Conservation (phyloP, 331 rosid species). For the Arachis monticola region DNA sequence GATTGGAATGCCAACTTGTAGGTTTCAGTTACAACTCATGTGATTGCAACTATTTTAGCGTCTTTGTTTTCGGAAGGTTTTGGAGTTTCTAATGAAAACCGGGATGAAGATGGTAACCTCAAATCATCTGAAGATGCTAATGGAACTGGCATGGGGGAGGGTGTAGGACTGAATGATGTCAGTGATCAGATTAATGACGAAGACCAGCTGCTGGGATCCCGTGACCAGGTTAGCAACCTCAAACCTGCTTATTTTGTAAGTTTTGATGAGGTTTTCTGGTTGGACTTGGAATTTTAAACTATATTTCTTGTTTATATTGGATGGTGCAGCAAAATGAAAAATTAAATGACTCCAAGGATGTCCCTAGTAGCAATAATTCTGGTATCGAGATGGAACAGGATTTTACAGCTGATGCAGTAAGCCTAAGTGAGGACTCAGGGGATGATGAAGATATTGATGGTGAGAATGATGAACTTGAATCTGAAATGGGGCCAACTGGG, state of each 20-base stretch:
- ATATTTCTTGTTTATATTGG: slow-evolving; percentile 14
- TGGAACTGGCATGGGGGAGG: slow-evolving; percentile 97
- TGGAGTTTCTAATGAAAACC: slow-evolving; percentile 64
- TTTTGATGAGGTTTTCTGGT: neutral
- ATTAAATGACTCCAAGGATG: slow-evolving; percentile 59
- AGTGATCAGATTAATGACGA: slow-evolving; percentile 90
- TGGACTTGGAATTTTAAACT: neutral
- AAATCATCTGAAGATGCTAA: slow-evolving; percentile 58
- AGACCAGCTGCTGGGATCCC: slow-evolving; percentile 82
- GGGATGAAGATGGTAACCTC: slow-evolving; percentile 53
- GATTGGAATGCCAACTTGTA: slow-evolving; percentile 43
- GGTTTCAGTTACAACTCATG: slow-evolving; percentile 69
- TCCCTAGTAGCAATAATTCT: slow-evolving; percentile 60
- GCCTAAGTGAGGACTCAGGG: slow-evolving; percentile 80
- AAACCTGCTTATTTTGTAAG: slow-evolving; percentile 12
- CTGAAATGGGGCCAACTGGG: slow-evolving; percentile 81
- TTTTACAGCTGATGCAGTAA: slow-evolving; percentile 66
- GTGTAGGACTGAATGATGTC: slow-evolving; percentile 83
- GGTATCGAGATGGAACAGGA: slow-evolving; percentile 94
- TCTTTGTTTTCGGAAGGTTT: slow-evolving; percentile 70
- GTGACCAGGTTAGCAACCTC: slow-evolving; percentile 60
- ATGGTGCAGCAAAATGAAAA: slow-evolving; percentile 58
- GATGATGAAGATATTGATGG: slow-evolving; percentile 65
- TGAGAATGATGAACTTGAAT: slow-evolving; percentile 64
- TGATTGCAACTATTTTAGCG: slow-evolving; percentile 70